Percentiles rank a stretch among this genome's conserved stretches.
Evolutionary conservation across 371 early-diverging fungal species (phyloP).

Genomic region (Lichtheimia corymbifera): DNA sequence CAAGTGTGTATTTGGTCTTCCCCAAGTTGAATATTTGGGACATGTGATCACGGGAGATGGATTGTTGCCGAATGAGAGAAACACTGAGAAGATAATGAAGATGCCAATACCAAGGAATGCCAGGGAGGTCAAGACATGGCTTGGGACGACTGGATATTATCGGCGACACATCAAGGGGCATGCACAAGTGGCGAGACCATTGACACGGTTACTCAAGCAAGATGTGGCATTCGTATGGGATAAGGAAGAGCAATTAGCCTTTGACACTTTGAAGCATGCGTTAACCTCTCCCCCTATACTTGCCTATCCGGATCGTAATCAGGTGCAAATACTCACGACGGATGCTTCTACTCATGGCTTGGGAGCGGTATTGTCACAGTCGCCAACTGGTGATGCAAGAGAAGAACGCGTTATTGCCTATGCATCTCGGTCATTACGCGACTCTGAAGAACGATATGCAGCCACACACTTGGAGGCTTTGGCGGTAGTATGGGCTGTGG

Average conservation of each 20-base stretch:
- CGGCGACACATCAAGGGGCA: slow-evolving; percentile 46
- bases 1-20: slow-evolving; percentile 41
- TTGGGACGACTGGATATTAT: slow-evolving; percentile 57
- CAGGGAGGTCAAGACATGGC: slow-evolving; percentile 44
- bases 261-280: slow-evolving; percentile 35
- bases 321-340: no score
- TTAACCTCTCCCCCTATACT: slow-evolving; percentile 13
- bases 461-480: no score
- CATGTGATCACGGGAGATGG: slow-evolving; percentile 25
- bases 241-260: slow-evolving; percentile 23
- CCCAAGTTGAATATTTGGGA: slow-evolving; percentile 47
- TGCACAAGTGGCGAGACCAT: slow-evolving; percentile 35
- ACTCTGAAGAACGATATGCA: no score
- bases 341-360: no score
- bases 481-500: no score
- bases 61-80: slow-evolving; percentile 30
- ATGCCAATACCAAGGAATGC: slow-evolving; percentile 31
- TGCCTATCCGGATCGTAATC: no score
- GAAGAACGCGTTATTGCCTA: no score
- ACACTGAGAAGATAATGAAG: slow-evolving; percentile 35
- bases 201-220: slow-evolving; percentile 38
- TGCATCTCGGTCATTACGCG: no score
- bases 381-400: no score
- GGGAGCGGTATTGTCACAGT: no score
- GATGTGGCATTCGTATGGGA: slow-evolving; percentile 37